phyloP scores from a whole-genome alignment of 148 eudicot species.

The Diospyros lotus region DNA sequence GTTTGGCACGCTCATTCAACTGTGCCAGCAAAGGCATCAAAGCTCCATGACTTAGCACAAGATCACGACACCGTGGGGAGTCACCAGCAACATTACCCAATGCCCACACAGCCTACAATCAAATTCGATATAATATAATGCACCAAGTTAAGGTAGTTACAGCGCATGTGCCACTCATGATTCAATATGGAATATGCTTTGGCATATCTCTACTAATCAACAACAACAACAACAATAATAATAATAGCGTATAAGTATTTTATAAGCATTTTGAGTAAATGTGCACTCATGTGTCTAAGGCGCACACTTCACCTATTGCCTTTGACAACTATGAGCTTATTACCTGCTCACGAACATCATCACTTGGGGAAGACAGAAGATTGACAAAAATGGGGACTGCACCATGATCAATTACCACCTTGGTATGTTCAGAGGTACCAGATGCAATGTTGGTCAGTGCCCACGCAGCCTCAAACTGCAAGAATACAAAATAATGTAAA shows the following conservation, averaged over 20 bases:
- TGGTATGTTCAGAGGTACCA: constrained; percentile 78
- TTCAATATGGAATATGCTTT: too few relatives aligned
- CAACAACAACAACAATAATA: background rate
- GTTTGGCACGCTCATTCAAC: constrained; percentile 67
- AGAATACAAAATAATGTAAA: background rate
- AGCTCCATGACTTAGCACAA: constrained; percentile 67
- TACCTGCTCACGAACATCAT: constrained; percentile 90
- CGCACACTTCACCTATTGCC: too few relatives aligned
- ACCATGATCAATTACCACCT: constrained; percentile 76
- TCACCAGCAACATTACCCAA: constrained; percentile 87
- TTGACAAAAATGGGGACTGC: constrained; percentile 80
- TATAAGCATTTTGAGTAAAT: too few relatives aligned
- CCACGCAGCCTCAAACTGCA: constrained; percentile 89
- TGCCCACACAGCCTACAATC: constrained; percentile 73
- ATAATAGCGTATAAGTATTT: too few relatives aligned
- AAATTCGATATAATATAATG: background rate
- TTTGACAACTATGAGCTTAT: background rate
- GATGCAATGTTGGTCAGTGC: constrained; percentile 87
- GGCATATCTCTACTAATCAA: background rate
- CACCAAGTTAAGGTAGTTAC: too few relatives aligned
- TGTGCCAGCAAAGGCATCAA: constrained; percentile 59
- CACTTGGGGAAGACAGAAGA: constrained; percentile 79
- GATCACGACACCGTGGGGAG: constrained; percentile 77
- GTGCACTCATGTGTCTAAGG: too few relatives aligned
- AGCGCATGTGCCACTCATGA: too few relatives aligned